Percentiles rank a stretch among this genome's conserved stretches.
These are phyloP conservation scores for Coniochaeta sp. DNA, from an alignment of 2,329 filamentous ascomycete genomes.

Conservation along the genomic window DNA sequence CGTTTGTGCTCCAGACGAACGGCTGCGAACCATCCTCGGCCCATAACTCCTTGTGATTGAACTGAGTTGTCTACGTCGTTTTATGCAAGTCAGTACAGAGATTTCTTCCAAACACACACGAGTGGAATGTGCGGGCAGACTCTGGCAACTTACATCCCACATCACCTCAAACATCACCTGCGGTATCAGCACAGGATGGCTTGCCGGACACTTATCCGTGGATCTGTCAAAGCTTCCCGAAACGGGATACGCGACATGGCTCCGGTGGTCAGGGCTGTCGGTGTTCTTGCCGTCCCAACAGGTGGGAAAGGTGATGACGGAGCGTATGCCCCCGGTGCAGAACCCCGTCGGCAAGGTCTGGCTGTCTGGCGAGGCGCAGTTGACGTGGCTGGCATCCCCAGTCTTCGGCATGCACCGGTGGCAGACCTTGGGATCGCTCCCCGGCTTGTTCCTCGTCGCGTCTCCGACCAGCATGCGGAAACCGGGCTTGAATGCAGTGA, in stretches of 20 bases:
- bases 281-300: constrained; percentile 45
- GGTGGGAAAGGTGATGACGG: constrained; percentile 28
- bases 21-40: constrained; percentile 6
- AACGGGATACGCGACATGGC: constrained; percentile 33
- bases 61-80: constrained; percentile 12
- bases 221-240: constrained; percentile 19
- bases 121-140: background rate
- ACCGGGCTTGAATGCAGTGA: constrained; percentile 32
- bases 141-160: constrained; percentile 33
- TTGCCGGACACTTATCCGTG: constrained; percentile 37
- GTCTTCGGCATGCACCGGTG: constrained; percentile 22
- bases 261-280: constrained; percentile 32
- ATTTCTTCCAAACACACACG: background rate
- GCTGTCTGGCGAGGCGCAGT: constrained; percentile 17
- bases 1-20: constrained; percentile 5
- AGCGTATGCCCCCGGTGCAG: constrained; percentile 30
- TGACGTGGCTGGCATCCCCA: constrained; percentile 10
- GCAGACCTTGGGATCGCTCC: constrained; percentile 12
- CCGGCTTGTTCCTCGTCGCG: constrained; percentile 10
- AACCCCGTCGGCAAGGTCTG: constrained; percentile 24
- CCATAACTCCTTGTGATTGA: constrained; percentile 14
- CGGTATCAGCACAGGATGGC: constrained; percentile 45
- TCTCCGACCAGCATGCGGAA: constrained; percentile 26
- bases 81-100: background rate
- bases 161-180: constrained; percentile 56